Evolutionary conservation across 257 asterid species (phyloP), one percentile per base, ranked within the genome.

Genomic region (Schizonepeta tenuifolia): DNA sequence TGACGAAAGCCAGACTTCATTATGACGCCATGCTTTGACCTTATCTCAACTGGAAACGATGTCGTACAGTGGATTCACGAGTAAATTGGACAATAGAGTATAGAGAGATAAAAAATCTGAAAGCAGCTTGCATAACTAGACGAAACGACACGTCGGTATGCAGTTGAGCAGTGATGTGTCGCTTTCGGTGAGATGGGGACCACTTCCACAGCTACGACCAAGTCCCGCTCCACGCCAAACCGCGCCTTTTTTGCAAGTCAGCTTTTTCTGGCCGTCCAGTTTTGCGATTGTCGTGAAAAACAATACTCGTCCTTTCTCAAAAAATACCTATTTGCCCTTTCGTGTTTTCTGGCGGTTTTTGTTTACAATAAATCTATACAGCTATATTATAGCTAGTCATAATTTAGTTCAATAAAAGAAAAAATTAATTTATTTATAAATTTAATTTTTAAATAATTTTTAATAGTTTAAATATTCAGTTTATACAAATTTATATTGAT

Each of bases 171-270:
- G 84, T 81, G 71, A 51, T 54, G 77, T 10, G 56, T 77, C 68
- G 75, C 67, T 38, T 40, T 76, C 70, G 0, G 18, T 41, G 18
- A 3, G 28, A 5, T 15, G 44, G 78, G 84, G 78, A 20, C 77
- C 79, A 58, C 56, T 22, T 62, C 13, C 38, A 20, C 36, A 22
- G 75, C 31, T 58, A 24, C 31, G 86, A 80, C 86, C 69, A 24
- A 77, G 84, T 70, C 85, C 31, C 67, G 55, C 80, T 67, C 76
- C 63, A 60, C 14, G 78, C 81, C 93, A 89, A 89, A 89, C 54
- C 6, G 17, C 0, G 22, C 78, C 93, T 85, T 87, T 89, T 89
- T 58, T 72, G 43, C 20, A 12, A 15, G 68, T 82, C 79, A 60
- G 38, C 65, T 9, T 22, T 41, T 35, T 59, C 15, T 5, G 43